Conservation (phyloP, 2,329 filamentous ascomycete genomes). For the Ophiobolus disseminans region DNA sequence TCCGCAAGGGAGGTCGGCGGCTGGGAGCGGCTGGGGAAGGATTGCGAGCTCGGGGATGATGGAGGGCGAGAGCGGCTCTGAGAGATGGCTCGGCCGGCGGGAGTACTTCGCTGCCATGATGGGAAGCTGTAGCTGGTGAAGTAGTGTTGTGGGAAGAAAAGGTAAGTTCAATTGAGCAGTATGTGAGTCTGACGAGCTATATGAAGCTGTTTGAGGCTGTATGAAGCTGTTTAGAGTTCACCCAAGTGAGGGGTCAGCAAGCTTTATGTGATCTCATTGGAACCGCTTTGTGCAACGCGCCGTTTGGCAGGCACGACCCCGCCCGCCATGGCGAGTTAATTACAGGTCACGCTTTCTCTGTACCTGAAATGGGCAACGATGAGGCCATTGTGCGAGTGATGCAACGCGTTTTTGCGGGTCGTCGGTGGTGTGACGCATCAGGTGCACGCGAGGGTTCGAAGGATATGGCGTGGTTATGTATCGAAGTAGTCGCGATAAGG, state of each 20-base stretch:
- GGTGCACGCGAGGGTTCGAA: conserved; percentile 19
- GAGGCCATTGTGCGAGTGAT: conserved; percentile 14
- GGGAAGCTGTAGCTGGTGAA: conserved; percentile 6
- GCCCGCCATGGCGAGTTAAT: conserved; percentile 27
- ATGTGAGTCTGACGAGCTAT: conserved; percentile 2
- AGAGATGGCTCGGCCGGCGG: conserved; percentile 34
- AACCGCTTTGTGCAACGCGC: conserved; percentile 22
- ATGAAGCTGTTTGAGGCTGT: conserved; percentile 26
- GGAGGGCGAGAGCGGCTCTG: conserved; percentile 39
- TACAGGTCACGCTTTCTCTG: conserved; percentile 41
- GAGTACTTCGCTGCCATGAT: conserved; percentile 38
- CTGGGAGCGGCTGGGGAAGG: conserved; percentile 39
- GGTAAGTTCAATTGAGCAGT: conserved; percentile 9
- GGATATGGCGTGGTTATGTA: conserved; percentile 28
- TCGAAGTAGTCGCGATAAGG: conserved; percentile 6
- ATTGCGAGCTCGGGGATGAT: conserved; percentile 42
- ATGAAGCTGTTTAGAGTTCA: conserved; percentile 28
- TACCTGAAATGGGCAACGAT: conserved; percentile 16
- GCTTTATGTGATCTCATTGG: conserved; percentile 47
- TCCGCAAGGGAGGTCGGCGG: conserved; percentile 36
- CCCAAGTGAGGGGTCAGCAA: conserved; percentile 42
- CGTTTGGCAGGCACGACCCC: conserved; percentile 25
- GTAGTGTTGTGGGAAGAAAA: not conserved
- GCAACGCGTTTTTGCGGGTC: conserved; percentile 16
- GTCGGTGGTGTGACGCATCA: conserved; percentile 34